Conservation (phyloP, 345 rosid species). For the Anacardium occidentale region DNA sequence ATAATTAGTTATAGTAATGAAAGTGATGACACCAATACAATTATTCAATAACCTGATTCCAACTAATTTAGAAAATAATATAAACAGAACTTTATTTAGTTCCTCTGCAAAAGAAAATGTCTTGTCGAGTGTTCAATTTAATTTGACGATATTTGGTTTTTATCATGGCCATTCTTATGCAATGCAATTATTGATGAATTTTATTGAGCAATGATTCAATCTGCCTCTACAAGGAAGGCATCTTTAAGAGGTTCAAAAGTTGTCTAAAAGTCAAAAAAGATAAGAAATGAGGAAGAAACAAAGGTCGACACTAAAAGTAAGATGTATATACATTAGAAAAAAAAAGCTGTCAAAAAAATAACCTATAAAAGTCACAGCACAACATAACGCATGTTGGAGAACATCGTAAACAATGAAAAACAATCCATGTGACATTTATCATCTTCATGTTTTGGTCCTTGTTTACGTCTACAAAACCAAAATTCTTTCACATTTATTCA, state of each 20-base stretch:
- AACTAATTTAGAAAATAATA: no score
- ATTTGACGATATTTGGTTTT: no score
- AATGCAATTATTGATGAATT: no score
- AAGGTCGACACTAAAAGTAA: slow-evolving; percentile 10
- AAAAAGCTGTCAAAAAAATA: slow-evolving; percentile 9
- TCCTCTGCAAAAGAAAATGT: no score
- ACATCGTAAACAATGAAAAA: slow-evolving; percentile 1
- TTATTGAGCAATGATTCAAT: no score
- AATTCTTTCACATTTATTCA: not conserved
- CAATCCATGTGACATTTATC: not conserved
- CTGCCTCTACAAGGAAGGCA: not conserved
- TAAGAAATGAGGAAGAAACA: not conserved
- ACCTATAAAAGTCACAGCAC: slow-evolving; percentile 13
- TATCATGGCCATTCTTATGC: no score
- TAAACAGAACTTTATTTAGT: no score
- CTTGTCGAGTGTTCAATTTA: no score
- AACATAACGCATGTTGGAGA: not conserved
- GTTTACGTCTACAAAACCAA: not conserved
- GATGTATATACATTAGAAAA: not conserved
- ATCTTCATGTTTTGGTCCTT: slow-evolving; percentile 5
- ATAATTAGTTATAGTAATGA: no score
- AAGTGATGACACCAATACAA: no score
- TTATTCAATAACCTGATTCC: no score
- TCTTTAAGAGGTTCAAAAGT: slow-evolving; percentile 11
- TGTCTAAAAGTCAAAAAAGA: not conserved